phyloP scores from a whole-genome alignment of 805 yeast species.

The Scheffersomyces lignosus region DNA sequence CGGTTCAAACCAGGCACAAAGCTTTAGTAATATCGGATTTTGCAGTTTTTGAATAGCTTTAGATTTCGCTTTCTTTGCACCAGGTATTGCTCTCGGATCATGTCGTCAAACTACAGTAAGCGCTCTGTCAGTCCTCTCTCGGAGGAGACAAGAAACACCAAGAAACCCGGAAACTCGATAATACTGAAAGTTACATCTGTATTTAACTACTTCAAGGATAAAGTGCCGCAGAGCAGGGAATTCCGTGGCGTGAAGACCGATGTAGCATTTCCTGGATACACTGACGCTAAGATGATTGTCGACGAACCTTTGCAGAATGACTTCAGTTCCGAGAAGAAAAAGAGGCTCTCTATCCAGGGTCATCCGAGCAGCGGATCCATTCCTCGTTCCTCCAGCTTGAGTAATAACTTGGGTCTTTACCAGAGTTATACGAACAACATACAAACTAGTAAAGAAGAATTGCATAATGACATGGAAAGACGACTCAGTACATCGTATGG shows the following conservation, averaged over 20 bases:
- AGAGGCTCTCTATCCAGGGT: slow-evolving; percentile 25
- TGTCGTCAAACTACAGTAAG: too few species aligned
- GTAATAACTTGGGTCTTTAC: slow-evolving; percentile 16
- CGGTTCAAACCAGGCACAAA: too few species aligned
- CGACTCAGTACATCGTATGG: slow-evolving; percentile 23
- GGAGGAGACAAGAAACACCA: too few species aligned
- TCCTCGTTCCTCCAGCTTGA: slow-evolving; percentile 28
- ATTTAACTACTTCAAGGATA: not conserved
- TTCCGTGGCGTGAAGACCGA: not conserved
- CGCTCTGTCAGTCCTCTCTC: too few species aligned
- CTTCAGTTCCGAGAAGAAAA: slow-evolving; percentile 28
- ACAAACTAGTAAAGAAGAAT: slow-evolving; percentile 16
- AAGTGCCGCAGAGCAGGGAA: not conserved
- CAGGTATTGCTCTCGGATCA: too few species aligned
- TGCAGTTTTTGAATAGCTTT: too few species aligned
- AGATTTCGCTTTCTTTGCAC: too few species aligned
- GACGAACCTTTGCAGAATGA: slow-evolving; percentile 20
- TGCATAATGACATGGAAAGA: slow-evolving; percentile 28
- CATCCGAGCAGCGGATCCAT: slow-evolving; percentile 12
- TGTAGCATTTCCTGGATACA: not conserved
- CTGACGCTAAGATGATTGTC: not conserved
- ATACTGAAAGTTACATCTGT: not conserved
- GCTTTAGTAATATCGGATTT: too few species aligned
- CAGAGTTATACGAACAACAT: slow-evolving; percentile 17
- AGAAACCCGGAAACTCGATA: too few species aligned